Percentiles rank a stretch among this genome's conserved stretches.
These are phyloP conservation scores for Trypanosoma rangeli DNA, from an alignment of 208 protist genomes.

Conservation along the genomic window DNA sequence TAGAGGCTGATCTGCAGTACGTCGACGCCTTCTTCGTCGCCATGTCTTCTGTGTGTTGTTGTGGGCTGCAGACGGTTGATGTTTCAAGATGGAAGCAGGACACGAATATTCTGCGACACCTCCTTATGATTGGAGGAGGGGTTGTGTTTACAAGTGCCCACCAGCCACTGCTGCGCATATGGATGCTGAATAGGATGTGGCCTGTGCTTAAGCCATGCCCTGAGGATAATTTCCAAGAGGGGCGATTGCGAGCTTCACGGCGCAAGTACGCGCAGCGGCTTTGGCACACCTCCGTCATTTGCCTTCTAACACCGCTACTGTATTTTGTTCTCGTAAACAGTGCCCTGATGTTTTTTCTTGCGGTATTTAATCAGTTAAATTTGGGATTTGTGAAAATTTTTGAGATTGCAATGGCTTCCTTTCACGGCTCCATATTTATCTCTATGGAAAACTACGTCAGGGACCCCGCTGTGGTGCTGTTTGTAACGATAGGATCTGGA, in stretches of 20 bases:
- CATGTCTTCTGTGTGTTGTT: conserved; percentile 73
- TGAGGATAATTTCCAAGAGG: conserved; percentile 45
- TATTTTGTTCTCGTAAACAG: conserved; percentile 54
- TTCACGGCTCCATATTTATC: conserved; percentile 73
- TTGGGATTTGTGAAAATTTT: conserved; percentile 37
- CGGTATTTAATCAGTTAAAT: conserved; percentile 39
- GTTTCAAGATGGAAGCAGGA: conserved; percentile 41
- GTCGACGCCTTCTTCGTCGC: conserved; percentile 69
- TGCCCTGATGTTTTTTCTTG: conserved; percentile 39
- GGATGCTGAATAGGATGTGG: conserved; percentile 53
- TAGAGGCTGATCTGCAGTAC: conserved; percentile 25
- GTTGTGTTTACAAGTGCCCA: conserved; percentile 71
- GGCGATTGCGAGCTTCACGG: conserved; percentile 40
- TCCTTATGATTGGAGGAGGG: conserved; percentile 65
- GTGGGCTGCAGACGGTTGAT: conserved; percentile 68
- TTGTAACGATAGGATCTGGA: conserved; percentile 51
- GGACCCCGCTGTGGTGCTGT: conserved; percentile 44
- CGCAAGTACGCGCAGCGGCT: conserved; percentile 42
- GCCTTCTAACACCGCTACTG: conserved; percentile 39
- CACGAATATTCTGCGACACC: conserved; percentile 40
- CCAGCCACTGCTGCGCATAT: conserved; percentile 63
- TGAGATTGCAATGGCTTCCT: conserved; percentile 51
- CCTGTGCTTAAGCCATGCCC: conserved; percentile 33
- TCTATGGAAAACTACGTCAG: conserved; percentile 54
- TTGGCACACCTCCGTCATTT: conserved; percentile 50